Conservation (phyloP, 345 rosid species). For the Xanthoceras sorbifolium region DNA sequence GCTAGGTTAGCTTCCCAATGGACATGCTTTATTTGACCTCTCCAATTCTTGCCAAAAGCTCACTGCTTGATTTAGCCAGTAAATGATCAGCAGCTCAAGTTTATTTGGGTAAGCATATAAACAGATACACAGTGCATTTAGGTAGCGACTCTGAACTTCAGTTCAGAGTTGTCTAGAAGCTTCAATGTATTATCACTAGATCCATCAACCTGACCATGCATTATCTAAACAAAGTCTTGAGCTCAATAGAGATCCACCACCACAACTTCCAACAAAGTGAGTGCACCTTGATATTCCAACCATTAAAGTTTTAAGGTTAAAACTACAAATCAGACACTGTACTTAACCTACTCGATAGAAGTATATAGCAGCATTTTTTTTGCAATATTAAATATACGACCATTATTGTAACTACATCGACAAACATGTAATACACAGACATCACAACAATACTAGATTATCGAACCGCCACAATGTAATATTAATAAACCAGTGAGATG, state of each 20-base stretch:
- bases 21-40: not conserved
- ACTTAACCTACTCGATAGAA: not conserved
- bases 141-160: not conserved
- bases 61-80: not conserved
- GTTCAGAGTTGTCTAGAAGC: not conserved
- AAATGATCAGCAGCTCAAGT: not conserved
- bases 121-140: not conserved
- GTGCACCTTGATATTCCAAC: not conserved
- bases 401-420: not conserved
- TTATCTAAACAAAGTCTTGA: not conserved
- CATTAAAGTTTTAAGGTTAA: not conserved
- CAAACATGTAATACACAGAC: not conserved
- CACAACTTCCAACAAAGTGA: not conserved
- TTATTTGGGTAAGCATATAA: not conserved
- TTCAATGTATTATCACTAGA: not conserved
- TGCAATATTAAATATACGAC: not conserved
- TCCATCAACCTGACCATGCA: not conserved
- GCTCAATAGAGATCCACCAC: not conserved
- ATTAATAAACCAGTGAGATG: not conserved
- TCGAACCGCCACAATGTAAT: not conserved
- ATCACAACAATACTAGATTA: not conserved
- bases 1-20: not conserved
- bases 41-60: not conserved
- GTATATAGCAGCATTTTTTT: not conserved
- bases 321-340: not conserved